Evolutionary conservation across 495 filamentous ascomycete species (phyloP).

Genomic region (Thermothielavioides terrestris): DNA sequence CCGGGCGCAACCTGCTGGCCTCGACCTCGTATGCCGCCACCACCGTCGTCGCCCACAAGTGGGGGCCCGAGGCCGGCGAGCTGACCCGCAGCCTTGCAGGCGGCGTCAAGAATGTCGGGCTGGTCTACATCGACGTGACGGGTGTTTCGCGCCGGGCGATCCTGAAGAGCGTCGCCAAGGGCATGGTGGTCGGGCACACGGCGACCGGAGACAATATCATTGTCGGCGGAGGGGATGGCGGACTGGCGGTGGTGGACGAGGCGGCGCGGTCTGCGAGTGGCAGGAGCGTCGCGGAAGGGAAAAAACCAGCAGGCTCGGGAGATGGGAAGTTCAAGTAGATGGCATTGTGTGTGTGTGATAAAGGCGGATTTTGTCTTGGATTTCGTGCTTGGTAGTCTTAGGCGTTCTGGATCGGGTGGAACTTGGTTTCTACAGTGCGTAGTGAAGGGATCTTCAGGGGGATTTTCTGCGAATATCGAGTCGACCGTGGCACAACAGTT

Average conservation of each 20-base stretch:
- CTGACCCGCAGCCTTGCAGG: slow-evolving; percentile 66
- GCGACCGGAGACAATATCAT: slow-evolving; percentile 77
- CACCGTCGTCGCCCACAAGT: slow-evolving; percentile 72
- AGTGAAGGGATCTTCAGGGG: no score
- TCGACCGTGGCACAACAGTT: no score
- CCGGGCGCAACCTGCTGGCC: slow-evolving; percentile 63
- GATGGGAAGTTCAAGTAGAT: slow-evolving; percentile 9
- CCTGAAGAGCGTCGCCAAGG: slow-evolving; percentile 88
- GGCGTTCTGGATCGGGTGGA: no score
- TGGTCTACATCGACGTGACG: slow-evolving; percentile 96
- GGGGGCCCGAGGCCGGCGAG: slow-evolving; percentile 72
- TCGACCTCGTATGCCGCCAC: slow-evolving; percentile 68
- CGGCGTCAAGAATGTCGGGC: slow-evolving; percentile 86
- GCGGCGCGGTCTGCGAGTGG: slow-evolving; percentile 9
- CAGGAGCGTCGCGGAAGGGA: slow-evolving; percentile 20
- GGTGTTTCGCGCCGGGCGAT: slow-evolving; percentile 83
- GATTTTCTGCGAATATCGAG: no score
- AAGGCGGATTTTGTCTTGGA: not conserved
- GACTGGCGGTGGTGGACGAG: slow-evolving; percentile 14
- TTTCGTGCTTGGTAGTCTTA: not conserved
- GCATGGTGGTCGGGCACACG: slow-evolving; percentile 93
- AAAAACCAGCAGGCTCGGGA: slow-evolving; percentile 15
- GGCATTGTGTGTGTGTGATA: not conserved
- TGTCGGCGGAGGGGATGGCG: slow-evolving; percentile 67
- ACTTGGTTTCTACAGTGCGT: no score